Base-by-base conservation (phyloP, 345 rosid genomes). In the Erucastrum elatum region DNA sequence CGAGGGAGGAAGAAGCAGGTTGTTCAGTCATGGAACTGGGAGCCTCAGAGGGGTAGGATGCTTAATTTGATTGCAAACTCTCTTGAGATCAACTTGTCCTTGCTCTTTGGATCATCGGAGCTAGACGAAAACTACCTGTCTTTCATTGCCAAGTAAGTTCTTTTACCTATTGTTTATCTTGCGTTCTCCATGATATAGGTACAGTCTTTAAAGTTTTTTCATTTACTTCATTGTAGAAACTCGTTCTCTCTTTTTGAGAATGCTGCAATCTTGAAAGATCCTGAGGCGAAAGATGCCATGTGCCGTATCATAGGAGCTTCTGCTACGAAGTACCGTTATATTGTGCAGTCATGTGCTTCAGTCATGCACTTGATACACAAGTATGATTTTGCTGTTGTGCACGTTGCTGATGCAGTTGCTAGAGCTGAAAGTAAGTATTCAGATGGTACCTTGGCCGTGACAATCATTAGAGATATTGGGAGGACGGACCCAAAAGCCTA, bases 321-420 rank as follows among this genome's bases (percentile, higher is more conserved):
- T 80, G 89, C 96, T 26, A 90, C 96, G 35, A 95, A 93, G 76
- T 91, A 89, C 81, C 93, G 75, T 71, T 93, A 88, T 82, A 86
- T 83, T 63, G 89, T 85, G 55, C 99, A 95, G 74, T 88, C 94
- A 74, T 91, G 94, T 84, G 96, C 91, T 69, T 91, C 99, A 35
- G 81, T 95, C 75, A 81, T 90, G 88, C 97, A 93, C 77, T 77
- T 95, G 78, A 81, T 95, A 83, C 94, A 95, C 84, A 95, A 91
- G 84, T 85, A 91, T 82, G 99, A 95, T 84, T 95, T 91, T 84
- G 87, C 86, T 84, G 96, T 90, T 75, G 84, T 78, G 34, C 94
- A 86, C 81, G 83, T 91, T 88, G 98, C 94, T 64, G 99, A 93
- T 74, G 91, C 97, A n/a, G 94, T 90, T 87, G 89, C 97, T 66